phyloP scores from a whole-genome alignment of 2,329 filamentous ascomycete species.

The Rugonectria rugulosa region DNA sequence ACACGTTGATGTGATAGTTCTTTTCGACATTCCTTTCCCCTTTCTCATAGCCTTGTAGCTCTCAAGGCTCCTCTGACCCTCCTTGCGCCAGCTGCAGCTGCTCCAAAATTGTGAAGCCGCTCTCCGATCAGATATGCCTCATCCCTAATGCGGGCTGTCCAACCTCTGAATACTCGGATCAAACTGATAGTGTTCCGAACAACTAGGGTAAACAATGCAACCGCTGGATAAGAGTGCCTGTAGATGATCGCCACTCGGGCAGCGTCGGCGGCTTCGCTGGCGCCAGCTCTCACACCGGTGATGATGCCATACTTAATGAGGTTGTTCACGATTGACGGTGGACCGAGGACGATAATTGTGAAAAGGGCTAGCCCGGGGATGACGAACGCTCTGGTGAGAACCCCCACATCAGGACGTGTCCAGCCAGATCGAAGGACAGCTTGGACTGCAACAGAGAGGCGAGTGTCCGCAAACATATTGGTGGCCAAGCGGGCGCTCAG shows the following conservation, averaged over 20 bases:
- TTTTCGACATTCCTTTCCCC: neutral
- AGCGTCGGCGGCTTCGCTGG: conserved; percentile 36
- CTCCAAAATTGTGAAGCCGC: conserved; percentile 89
- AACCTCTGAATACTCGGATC: conserved; percentile 71
- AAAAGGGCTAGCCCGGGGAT: conserved; percentile 75
- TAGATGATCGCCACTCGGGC: conserved; percentile 51
- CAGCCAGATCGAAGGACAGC: conserved; percentile 79
- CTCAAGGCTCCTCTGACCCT: conserved; percentile 48
- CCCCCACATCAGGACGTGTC: conserved; percentile 76
- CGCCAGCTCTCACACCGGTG: conserved; percentile 25
- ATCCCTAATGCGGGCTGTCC: conserved; percentile 85
- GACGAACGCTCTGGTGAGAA: conserved; percentile 89
- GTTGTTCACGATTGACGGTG: conserved; percentile 63
- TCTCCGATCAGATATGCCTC: conserved; percentile 98
- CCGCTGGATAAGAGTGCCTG: conserved; percentile 74
- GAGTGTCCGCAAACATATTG: conserved; percentile 71
- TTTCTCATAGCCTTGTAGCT: conserved; percentile 40
- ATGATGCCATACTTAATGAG: conserved; percentile 39
- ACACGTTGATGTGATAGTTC: no score
- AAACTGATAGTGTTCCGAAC: conserved; percentile 56
- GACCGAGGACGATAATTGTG: conserved; percentile 66
- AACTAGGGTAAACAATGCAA: conserved; percentile 58
- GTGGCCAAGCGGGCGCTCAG: conserved; percentile 75
- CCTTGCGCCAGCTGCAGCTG: conserved; percentile 47
- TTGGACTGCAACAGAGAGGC: conserved; percentile 76